Evolutionary conservation across 2,329 filamentous ascomycete species (phyloP), one percentile per base, ranked within the genome.

Genomic region (Daldinia eschscholtzii): DNA sequence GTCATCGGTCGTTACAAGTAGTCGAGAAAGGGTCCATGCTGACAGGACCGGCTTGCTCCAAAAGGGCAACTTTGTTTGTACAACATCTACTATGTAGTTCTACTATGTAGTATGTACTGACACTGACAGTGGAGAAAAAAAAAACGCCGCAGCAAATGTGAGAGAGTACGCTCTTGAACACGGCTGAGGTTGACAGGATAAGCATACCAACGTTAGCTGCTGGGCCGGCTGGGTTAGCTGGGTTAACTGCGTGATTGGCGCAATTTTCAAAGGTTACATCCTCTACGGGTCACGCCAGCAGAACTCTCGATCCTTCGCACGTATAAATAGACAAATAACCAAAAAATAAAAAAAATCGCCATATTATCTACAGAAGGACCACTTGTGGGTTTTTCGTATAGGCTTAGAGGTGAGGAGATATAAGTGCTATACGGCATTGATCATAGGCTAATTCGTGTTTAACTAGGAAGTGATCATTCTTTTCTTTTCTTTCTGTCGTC

Each of bases 201-300:
- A 15, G 35, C 33, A 39, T 37, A 26, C 65, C 58, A 67, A 63
- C 18, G 20, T 41, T 56, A 41, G 52, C 30, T 55, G 33, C 50
- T 55, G 50, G 33, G 30, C 57, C 42, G 56, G 64, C 50, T 53
- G 50, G 50, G 30, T 60, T 48, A 59, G 64, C 42, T 52, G 46
- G 46, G n/a, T 61, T 70, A 64, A 57, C 53, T 64, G 64, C 46
- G 61, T 65, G 57, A 63, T 63, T 68, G 68, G 68, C 55, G 61
- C 50, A 59, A 59, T 64, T 44, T 6, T 42, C 39, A 23, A 18
- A 61, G 62, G 68, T 70, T 68, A 60, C 68, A 70, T 70, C 50
- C 28, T 20, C 28, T 59, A 57, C 35, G 53, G 28, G 53, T 41
- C 53, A 42, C 35, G 60, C 53, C 20, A 64, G 60, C 20, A 60